These are phyloP conservation scores for Oidiodendron maius DNA, from an alignment of 495 filamentous ascomycete genomes.

Conservation along the genomic window DNA sequence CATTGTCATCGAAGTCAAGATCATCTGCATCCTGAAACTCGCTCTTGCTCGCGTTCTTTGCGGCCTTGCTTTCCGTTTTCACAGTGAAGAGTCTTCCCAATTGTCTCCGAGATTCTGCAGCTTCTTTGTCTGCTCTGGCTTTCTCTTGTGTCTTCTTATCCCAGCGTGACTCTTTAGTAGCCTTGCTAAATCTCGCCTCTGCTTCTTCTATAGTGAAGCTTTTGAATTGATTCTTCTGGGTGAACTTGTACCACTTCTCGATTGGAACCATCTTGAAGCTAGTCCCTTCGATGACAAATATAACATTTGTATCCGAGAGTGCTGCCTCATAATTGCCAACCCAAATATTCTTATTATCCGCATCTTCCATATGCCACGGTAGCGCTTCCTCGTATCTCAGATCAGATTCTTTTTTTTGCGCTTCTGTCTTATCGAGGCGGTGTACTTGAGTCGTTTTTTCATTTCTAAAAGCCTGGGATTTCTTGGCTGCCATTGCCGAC, in stretches of 20 bases:
- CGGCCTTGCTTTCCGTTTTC: slow-evolving; percentile 47
- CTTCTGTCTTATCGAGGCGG: slow-evolving; percentile 55
- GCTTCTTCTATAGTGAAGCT: slow-evolving; percentile 77
- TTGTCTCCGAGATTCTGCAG: slow-evolving; percentile 40
- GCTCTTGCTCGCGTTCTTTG: slow-evolving; percentile 38
- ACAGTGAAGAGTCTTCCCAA: slow-evolving; percentile 38
- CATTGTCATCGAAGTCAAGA: slow-evolving; percentile 50
- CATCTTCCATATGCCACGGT: slow-evolving; percentile 96
- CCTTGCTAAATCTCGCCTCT: slow-evolving; percentile 71
- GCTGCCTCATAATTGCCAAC: slow-evolving; percentile 83
- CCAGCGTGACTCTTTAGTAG: slow-evolving; percentile 67
- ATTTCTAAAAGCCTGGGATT: slow-evolving; percentile 61
- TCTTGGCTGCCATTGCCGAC: slow-evolving; percentile 41
- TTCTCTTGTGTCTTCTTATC: slow-evolving; percentile 61
- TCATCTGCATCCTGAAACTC: slow-evolving; percentile 53
- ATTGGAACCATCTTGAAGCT: slow-evolving; percentile 83
- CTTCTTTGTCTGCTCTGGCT: slow-evolving; percentile 44
- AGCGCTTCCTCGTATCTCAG: slow-evolving; percentile 91
- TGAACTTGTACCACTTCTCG: slow-evolving; percentile 94
- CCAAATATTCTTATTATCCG: slow-evolving; percentile 89
- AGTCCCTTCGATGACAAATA: slow-evolving; percentile 60
- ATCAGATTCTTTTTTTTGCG: slow-evolving; percentile 69
- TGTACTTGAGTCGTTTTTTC: slow-evolving; percentile 64
- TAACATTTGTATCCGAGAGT: slow-evolving; percentile 68
- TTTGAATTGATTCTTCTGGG: slow-evolving; percentile 75